Conservation (phyloP, 208 protist genomes). For the Willaertia magna region DNA sequence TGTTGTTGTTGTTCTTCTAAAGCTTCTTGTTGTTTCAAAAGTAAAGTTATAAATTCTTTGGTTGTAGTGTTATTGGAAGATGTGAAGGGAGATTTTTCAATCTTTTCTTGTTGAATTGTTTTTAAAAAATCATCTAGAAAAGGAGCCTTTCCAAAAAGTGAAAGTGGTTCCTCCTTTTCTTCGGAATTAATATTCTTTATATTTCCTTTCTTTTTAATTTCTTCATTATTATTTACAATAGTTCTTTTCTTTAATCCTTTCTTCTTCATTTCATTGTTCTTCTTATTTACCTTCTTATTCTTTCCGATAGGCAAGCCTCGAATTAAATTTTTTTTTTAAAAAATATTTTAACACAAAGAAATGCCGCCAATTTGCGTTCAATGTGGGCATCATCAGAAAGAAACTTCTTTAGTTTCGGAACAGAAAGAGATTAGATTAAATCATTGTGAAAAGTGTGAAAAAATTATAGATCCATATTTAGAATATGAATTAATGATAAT, state of each 20-base stretch:
- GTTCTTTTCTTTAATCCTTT: not conserved
- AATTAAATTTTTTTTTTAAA: no score
- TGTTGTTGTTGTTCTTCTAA: not conserved
- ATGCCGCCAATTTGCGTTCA: not conserved
- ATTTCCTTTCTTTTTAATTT: no score
- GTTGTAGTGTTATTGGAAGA: not conserved
- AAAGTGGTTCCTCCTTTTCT: no score
- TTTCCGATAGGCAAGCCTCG: no score
- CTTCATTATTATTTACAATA: not conserved
- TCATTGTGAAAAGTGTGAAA: conserved; percentile 10
- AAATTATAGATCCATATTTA: conserved; percentile 29
- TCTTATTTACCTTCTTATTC: no score
- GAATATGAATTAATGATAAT: conserved; percentile 31
- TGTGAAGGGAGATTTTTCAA: not conserved
- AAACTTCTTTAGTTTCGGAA: not conserved
- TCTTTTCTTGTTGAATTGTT: not conserved
- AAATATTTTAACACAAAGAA: no score
- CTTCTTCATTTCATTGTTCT: not conserved
- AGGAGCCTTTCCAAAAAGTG: no score
- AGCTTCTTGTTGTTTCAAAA: not conserved
- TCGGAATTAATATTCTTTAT: no score
- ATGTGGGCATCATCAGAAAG: not conserved
- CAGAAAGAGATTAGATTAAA: not conserved
- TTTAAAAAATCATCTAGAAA: not conserved
- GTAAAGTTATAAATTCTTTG: not conserved